A percentile compares a stretch with the other conserved stretches of the same genome.
phyloP scores from a whole-genome alignment of 2,329 filamentous ascomycete species.

The Shiraia bambusicola region DNA sequence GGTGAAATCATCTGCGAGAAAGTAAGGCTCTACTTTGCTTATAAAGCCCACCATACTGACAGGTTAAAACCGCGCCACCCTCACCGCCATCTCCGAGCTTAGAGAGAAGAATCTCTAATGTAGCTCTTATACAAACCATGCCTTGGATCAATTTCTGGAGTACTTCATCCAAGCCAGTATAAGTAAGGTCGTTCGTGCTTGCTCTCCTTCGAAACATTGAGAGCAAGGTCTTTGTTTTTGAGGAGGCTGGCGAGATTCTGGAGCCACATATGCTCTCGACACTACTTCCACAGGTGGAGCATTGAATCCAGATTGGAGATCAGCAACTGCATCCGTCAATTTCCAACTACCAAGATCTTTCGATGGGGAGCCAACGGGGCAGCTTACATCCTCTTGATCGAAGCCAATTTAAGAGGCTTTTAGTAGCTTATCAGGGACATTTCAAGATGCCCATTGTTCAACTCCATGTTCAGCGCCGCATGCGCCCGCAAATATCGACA shows the following conservation, averaged over 20 bases:
- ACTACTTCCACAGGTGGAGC: constrained; percentile 61
- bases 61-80: no score
- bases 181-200: constrained; percentile 61
- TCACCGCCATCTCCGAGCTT: no score
- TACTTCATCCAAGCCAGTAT: constrained; percentile 55
- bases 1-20: no score
- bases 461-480: constrained; percentile 63
- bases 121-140: constrained; percentile 55
- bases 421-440: constrained; percentile 28
- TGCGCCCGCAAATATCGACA: constrained; percentile 63
- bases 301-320: constrained; percentile 65
- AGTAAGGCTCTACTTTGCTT: no score
- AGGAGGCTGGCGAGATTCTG: constrained; percentile 69
- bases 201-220: constrained; percentile 54
- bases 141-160: constrained; percentile 59
- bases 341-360: constrained; percentile 55
- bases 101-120: no score
- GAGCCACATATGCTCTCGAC: constrained; percentile 64
- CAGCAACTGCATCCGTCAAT: constrained; percentile 62
- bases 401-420: constrained; percentile 63
- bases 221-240: constrained; percentile 62
- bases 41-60: constrained; percentile 3
- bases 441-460: constrained; percentile 27
- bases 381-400: constrained; percentile 57
- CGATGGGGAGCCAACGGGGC: constrained; percentile 53